Evolutionary conservation across 78 protist species (phyloP), one percentile per base, ranked within the genome.

Genomic region (Isochrysis galbana): DNA sequence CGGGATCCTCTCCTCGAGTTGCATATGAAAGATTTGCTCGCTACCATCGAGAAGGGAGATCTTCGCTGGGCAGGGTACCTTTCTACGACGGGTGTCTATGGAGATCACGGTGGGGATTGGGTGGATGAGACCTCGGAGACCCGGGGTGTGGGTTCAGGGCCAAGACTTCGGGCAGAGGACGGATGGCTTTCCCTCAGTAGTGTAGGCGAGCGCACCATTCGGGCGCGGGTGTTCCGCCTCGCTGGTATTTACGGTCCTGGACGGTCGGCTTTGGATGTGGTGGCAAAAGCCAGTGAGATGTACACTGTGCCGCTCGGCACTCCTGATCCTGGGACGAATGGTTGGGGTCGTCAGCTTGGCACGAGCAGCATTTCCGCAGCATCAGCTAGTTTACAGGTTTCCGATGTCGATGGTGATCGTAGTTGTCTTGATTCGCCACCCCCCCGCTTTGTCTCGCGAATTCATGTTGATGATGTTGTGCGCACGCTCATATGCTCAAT

Each of bases 191-290:
- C 55, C 26, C 41, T 74, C 19, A 5, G 26, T 14, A 14, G 39
- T 2, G 26, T 3, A 7, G 29, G 46, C 46, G 84, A 34, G 47
- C 47, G 55, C 0, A 44, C 86, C 14, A 72, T 48, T 14, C 86
- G 82, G 34, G 72, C 83, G 51, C 55, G 61, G 90, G 41, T 88
- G 36, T 93, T 93, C n/a, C 91, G 94, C 4, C 92, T 93, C 36
- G 91, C 94, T 0, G 94, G 94, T 2, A 93, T 93, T 38, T 93
- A 93, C 39, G 94, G 94, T 38, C 91, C 94, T 1, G 45, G 46
- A 0, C 91, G 94, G 19, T 91, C 91, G 38, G 69, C 94, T 22
- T 14, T 93, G 34, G 90, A 77, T 42, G 22, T 46, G 0, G 78
- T 88, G 45, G 45, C 45, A 45, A 41, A 45, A 36, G 84, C 45